These are phyloP conservation scores for Tylopilus subfusipes DNA, from an alignment of 768 basidiomycete genomes.

Conservation along the genomic window DNA sequence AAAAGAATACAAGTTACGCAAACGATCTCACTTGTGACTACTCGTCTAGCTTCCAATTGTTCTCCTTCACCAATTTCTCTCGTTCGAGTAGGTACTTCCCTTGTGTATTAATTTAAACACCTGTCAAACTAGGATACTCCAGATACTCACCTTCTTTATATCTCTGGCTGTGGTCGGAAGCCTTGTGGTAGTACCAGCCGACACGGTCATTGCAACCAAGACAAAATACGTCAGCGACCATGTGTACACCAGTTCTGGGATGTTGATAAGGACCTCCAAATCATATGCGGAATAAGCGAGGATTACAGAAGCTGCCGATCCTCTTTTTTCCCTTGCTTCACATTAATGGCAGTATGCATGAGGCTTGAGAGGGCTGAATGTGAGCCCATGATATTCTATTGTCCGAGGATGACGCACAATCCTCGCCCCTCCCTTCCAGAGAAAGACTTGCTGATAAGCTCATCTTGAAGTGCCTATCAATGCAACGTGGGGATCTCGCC, in stretches of 20 bases:
- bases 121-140: background rate
- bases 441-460: constrained; percentile 81
- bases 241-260: constrained; percentile 72
- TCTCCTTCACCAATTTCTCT: constrained; percentile 78
- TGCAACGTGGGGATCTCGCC: background rate
- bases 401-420: constrained; percentile 48
- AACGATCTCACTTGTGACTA: constrained; percentile 13
- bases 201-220: constrained; percentile 73
- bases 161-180: constrained; percentile 71
- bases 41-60: constrained; percentile 67
- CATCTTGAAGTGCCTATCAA: constrained; percentile 71
- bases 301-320: constrained; percentile 68
- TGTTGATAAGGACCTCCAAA: background rate
- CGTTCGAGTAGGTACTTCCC: constrained; percentile 81
- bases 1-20: too few species aligned
- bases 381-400: background rate
- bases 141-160: constrained; percentile 71
- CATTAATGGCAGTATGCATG: constrained; percentile 73
- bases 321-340: constrained; percentile 69
- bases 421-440: constrained; percentile 80
- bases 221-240: constrained; percentile 79
- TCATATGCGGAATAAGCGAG: constrained; percentile 3
- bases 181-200: constrained; percentile 83
- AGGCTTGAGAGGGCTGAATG: constrained; percentile 41
- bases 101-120: constrained; percentile 24